phyloP scores from a whole-genome alignment of 371 early-diverging fungal genomes.

The Mortierella sp. region DNA sequence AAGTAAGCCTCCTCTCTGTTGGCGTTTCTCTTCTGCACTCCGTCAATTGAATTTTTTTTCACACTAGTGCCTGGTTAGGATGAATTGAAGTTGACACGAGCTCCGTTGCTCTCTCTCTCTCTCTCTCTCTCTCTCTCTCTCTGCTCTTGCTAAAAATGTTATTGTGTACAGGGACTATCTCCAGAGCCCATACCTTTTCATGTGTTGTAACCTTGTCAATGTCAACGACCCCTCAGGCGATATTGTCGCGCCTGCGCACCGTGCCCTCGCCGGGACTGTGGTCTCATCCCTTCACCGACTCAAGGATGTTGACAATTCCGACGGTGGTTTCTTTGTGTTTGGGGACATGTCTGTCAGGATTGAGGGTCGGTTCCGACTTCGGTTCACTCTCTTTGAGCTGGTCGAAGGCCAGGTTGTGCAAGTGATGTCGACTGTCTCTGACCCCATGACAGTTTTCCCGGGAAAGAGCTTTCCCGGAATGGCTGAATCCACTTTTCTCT shows the following conservation, averaged over 20 bases:
- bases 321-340: conserved; percentile 97
- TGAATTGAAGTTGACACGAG: too few species aligned
- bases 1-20: conserved; percentile 15
- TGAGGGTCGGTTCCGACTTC: conserved; percentile 90
- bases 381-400: conserved; percentile 89
- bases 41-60: background rate
- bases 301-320: conserved; percentile 81
- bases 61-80: too few species aligned
- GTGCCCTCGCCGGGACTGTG: conserved; percentile 75
- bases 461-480: conserved; percentile 96
- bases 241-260: conserved; percentile 35
- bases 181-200: conserved; percentile 85
- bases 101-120: conserved; percentile 2
- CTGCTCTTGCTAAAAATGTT: background rate
- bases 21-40: background rate
- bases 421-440: conserved; percentile 80
- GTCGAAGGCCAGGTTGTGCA: conserved; percentile 80
- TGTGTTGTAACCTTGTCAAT: conserved; percentile 63
- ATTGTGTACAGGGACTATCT: conserved; percentile 64
- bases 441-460: conserved; percentile 85
- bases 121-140: background rate
- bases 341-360: conserved; percentile 91
- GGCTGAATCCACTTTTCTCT: conserved; percentile 88
- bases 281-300: conserved; percentile 90
- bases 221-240: conserved; percentile 25